phyloP scores from a whole-genome alignment of 306 rosid genomes.

The Ammopiptanthus mongolicus region DNA sequence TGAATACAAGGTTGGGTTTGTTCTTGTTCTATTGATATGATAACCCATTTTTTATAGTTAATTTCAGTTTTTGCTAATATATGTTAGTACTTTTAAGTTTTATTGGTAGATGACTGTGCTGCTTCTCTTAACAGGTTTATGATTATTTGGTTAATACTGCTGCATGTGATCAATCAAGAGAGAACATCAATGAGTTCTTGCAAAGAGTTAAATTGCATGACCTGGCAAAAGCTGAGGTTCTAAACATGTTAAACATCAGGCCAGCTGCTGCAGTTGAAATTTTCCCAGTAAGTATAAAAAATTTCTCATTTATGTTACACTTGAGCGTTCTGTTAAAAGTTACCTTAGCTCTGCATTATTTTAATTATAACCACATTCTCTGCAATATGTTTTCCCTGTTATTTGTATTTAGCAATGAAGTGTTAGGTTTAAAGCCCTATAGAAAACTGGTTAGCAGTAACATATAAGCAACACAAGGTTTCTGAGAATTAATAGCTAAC shows the following conservation, averaged over 20 bases:
- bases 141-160: constrained; percentile 61
- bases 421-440: not conserved
- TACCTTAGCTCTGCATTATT: not conserved
- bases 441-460: not conserved
- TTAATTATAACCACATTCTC: not conserved
- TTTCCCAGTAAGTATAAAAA: constrained; percentile 36
- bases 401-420: not conserved
- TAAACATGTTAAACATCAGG: constrained; percentile 63
- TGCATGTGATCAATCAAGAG: constrained; percentile 52
- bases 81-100: not conserved
- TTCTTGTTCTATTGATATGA: not conserved
- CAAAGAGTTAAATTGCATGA: constrained; percentile 39
- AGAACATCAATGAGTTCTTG: constrained; percentile 45
- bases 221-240: constrained; percentile 70
- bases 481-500: not conserved
- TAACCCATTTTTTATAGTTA: not conserved
- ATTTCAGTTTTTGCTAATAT: not conserved
- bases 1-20: constrained; percentile 58
- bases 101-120: not conserved
- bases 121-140: constrained; percentile 40
- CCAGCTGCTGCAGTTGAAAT: constrained; percentile 47
- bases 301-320: not conserved
- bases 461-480: not conserved
- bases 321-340: not conserved
- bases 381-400: not conserved